Evolutionary conservation across 306 rosid genomes (phyloP).

Genomic region (Rosa rugosa): DNA sequence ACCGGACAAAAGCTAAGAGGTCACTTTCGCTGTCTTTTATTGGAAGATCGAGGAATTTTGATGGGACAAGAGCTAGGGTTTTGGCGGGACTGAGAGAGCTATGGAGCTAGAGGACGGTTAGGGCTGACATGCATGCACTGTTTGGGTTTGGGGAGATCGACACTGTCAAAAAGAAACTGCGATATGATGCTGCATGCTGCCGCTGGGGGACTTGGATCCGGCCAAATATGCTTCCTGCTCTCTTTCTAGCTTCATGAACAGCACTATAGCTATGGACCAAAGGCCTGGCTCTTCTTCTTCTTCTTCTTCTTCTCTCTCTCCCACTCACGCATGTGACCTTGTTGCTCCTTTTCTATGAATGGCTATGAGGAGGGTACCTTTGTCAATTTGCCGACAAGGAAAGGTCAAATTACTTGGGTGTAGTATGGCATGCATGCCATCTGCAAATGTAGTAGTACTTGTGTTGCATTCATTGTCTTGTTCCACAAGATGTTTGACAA

Average conservation of each 20-base stretch:
- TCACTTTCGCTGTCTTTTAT: constrained; percentile 12
- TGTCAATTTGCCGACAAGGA: background rate
- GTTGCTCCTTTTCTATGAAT: background rate
- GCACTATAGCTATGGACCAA: constrained; percentile 1
- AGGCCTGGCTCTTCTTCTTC: background rate
- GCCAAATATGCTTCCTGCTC: constrained; percentile 53
- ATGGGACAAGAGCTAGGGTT: constrained; percentile 34
- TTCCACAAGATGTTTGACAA: background rate
- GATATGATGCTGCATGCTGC: constrained; percentile 23
- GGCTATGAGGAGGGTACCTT: background rate
- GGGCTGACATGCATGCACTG: constrained; percentile 34
- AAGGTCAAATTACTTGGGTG: background rate
- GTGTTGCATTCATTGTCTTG: constrained; percentile 11
- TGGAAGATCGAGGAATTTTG: background rate
- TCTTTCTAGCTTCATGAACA: background rate
- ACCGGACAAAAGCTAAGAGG: background rate
- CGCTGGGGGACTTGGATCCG: constrained; percentile 27
- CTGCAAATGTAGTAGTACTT: background rate
- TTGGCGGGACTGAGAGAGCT: background rate
- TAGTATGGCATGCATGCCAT: constrained; percentile 6
- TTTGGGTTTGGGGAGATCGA: background rate
- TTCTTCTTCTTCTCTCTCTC: too few relatives aligned
- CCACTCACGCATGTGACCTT: constrained; percentile 4
- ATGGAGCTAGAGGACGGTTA: constrained; percentile 34
- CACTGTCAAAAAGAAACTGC: constrained; percentile 36